Evolutionary conservation across 352 stramenopile genomes (phyloP), one percentile per base, ranked within the genome.

Genomic region (Blastocystis sp.): DNA sequence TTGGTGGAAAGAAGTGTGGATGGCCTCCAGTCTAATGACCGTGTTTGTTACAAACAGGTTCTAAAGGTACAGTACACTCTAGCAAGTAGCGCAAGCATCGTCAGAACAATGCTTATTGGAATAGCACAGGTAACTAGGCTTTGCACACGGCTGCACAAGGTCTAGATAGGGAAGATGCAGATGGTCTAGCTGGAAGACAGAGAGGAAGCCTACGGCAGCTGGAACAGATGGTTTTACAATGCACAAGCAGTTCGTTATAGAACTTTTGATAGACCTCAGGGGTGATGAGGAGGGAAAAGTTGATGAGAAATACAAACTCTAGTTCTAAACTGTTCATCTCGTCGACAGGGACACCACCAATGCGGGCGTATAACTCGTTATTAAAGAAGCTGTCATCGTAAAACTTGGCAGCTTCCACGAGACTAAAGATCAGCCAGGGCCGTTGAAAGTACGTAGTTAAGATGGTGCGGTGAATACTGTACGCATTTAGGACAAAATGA

Each of bases 1-100:
- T 87, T 37, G 76, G 76, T 34, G 76, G 76, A 79, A 87, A 87
- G 76, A 87, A 87, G 63, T 76, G 59, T 45, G 76, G 76, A 26
- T 87, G 76, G 76, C 76, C 76, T 37, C 76, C 76, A 87, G 59
- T 73, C 15, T 87, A 76, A 53, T 54, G 73, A 9, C 13, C 1
- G 18, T 80, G 70, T 80, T 80, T 80, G 70, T 80, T 61, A 20
- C 13, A 39, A 80, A 80, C 43, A 63, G 39, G 23, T 18, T 20
- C 47, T 73, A 73, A 73, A 73, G 8, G 62, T 73, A 73, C 29
- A 41, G 29, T 8, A 9, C 50, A 59, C 50, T 59, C 13, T 59
- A 20, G 29, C 29, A 43, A 7, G 29, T 8, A 41, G 7, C 7
- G 8, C 5, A 43, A 23, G 15, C 37, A 39, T 37, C 34, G 20